Evolutionary conservation across 768 basidiomycete species (phyloP), one percentile per base, ranked within the genome.

Genomic region (Mrakia gelida): DNA sequence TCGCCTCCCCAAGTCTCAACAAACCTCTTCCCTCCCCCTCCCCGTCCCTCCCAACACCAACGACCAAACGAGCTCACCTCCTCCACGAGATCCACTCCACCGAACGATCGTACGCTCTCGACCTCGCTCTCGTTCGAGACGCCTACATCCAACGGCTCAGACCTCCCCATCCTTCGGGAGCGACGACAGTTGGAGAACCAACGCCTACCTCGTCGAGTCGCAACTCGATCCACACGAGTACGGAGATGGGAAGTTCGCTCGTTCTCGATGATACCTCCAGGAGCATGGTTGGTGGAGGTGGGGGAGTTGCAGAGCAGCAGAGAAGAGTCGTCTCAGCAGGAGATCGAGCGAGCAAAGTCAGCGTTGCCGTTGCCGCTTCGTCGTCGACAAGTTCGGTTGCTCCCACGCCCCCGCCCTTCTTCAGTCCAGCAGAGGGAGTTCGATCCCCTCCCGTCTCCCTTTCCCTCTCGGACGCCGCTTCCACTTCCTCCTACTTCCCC

Each of bases 21-120:
- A 34, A 21, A 23, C 59, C 52, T 52, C 67, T 72, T 30, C 23
- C 52, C 8, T 71, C 65, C 32, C 23, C 52, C 10, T 49, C 65
- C 49, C 63, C 45, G 7, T 49, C 11, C 45, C 45, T 45, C 45
- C 45, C 76, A 32, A 54, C 75, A 11, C 73, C 78, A 0, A 79
- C 73, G 11, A 81, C 83, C 0, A 85, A 84, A 73, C 82, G 85
- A 9, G 78, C 82, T 28, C 82, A 85, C 61, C 81, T 85, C 28
- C 81, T 85, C 32, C 81, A 83, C 56, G 85, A 85, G 79, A 84
- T 85, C 49, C 81, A 81, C 21, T 77, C 80, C 15, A 84, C 84
- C 30, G 85, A 85, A 74, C 81, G 84, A 32, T 80, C 81, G 10
- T 85, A 84, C 79, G 84, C 85, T 1, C 80, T 79, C 28, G 85